Conservation (phyloP, 129 eudicot genomes). For the Helianthus tuberosus region DNA sequence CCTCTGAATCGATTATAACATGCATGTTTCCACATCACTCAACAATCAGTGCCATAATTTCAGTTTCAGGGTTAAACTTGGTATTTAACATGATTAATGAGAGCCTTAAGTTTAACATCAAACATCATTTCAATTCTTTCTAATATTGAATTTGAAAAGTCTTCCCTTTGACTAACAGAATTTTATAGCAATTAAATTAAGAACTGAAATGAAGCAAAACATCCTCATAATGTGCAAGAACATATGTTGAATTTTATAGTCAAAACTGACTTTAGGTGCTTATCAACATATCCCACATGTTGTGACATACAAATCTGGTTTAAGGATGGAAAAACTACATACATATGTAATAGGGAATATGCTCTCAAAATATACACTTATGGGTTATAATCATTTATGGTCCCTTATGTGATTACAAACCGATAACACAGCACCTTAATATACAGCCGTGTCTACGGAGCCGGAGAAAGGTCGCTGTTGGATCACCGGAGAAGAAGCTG, state of each 20-base stretch:
- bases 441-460: no score
- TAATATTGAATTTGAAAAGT: neutral
- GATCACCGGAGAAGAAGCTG: no score
- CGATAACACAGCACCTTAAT: neutral
- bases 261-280: neutral
- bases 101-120: constrained; percentile 1
- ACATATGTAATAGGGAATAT: neutral
- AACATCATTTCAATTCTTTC: neutral
- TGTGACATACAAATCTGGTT: neutral
- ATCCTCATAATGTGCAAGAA: constrained; percentile 3
- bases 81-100: neutral
- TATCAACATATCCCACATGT: no score
- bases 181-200: neutral
- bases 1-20: neutral
- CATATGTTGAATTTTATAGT: neutral
- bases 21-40: constrained; percentile 2
- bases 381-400: neutral
- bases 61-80: constrained; percentile 16
- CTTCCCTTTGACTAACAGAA: neutral
- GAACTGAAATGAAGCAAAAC: constrained; percentile 3
- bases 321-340: neutral
- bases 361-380: neutral
- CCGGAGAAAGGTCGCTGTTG: no score
- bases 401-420: constrained; percentile 9
- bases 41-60: constrained; percentile 11